phyloP scores from a whole-genome alignment of 2,329 filamentous ascomycete species.

The Clonostachys sp. region DNA sequence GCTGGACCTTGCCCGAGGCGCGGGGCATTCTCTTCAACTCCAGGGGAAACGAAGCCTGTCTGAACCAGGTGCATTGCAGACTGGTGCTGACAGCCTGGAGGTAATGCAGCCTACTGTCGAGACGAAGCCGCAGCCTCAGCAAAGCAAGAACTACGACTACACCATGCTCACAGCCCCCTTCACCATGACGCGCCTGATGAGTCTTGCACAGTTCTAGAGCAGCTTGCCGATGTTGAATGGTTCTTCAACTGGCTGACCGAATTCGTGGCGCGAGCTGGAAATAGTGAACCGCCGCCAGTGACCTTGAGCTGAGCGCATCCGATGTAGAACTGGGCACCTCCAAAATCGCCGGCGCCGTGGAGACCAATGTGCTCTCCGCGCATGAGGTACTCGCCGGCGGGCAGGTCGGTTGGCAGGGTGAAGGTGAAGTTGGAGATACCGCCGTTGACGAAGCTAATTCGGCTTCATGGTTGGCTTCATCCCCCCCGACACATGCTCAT shows the following conservation, averaged over 20 bases:
- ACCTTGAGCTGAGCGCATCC: constrained; percentile 12
- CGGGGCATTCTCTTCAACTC: no score
- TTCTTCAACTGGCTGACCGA: no score
- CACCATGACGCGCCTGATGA: constrained; percentile 22
- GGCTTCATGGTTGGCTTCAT: constrained; percentile 97
- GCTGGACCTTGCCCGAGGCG: constrained; percentile 29
- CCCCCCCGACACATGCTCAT: constrained; percentile 91
- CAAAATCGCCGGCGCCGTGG: constrained; percentile 16
- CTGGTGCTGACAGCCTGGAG: no score
- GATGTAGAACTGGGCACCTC: constrained; percentile 23
- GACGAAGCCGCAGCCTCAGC: background rate
- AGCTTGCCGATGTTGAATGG: no score
- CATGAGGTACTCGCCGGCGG: constrained; percentile 14
- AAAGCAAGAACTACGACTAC: constrained; percentile 21
- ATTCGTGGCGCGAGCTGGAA: no score
- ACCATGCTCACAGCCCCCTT: constrained; percentile 22
- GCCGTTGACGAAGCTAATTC: constrained; percentile 38
- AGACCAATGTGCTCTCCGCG: constrained; percentile 24
- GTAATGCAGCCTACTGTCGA: no score
- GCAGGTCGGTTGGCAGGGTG: constrained; percentile 9
- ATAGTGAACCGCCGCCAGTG: constrained; percentile 8
- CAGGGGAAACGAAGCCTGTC: no score
- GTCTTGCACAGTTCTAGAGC: constrained; percentile 19
- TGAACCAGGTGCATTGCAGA: no score
- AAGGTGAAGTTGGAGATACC: constrained; percentile 15